These are phyloP conservation scores for Helianthus tuberosus DNA, from an alignment of 129 eudicot genomes.

Conservation along the genomic window DNA sequence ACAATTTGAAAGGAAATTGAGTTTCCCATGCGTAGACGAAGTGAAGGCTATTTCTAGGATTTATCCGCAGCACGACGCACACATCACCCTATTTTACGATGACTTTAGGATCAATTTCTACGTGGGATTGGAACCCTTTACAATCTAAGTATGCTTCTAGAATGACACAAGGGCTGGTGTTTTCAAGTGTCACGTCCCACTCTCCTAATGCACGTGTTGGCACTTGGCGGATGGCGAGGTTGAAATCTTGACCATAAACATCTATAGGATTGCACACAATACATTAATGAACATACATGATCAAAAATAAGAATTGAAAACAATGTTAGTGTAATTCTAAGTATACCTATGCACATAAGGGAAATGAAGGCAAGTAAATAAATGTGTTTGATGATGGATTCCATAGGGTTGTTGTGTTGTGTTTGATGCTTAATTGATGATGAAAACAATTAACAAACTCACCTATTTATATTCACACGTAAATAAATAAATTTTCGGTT, in stretches of 20 bases:
- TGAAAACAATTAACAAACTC: not conserved
- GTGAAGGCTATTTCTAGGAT: slow-evolving; percentile 1
- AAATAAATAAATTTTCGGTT: not conserved
- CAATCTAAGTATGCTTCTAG: slow-evolving; percentile 17
- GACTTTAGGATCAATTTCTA: slow-evolving; percentile 8
- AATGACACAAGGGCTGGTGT: slow-evolving; percentile 22
- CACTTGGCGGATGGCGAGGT: not conserved
- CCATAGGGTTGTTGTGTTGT: not conserved
- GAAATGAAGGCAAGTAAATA: not conserved
- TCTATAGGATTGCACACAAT: not conserved
- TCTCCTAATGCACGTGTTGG: not conserved
- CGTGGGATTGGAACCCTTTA: slow-evolving; percentile 17
- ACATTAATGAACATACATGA: not conserved
- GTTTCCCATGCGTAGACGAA: slow-evolving; percentile 1
- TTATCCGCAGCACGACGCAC: slow-evolving; percentile 12
- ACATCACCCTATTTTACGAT: slow-evolving; percentile 14
- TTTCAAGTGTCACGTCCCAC: slow-evolving; percentile 23
- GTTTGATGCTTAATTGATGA: not conserved
- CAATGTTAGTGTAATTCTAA: not conserved
- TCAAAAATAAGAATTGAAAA: not conserved
- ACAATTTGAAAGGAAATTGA: slow-evolving; percentile 16
- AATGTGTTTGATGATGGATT: not conserved
- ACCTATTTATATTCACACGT: not conserved
- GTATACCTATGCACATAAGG: not conserved
- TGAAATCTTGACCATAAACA: not conserved